phyloP scores from a whole-genome alignment of 768 basidiomycete species.

The Lactarius akahatsu region DNA sequence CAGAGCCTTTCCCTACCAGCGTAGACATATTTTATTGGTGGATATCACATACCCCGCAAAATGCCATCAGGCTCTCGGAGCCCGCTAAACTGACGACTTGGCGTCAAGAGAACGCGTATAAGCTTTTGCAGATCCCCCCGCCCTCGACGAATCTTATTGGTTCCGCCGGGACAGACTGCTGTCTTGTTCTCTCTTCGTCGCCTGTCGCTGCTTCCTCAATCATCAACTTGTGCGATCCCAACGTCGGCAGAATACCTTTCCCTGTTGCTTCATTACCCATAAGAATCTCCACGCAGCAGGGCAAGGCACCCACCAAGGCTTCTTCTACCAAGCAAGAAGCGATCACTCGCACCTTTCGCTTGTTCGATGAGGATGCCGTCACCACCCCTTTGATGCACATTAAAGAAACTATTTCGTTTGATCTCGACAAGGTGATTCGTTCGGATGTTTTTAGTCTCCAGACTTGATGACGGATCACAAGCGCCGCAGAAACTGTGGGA shows the following conservation, averaged over 20 bases:
- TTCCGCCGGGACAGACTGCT: slow-evolving; percentile 49
- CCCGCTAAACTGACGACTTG: slow-evolving; percentile 73
- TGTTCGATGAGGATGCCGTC: slow-evolving; percentile 31
- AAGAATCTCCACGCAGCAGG: slow-evolving; percentile 36
- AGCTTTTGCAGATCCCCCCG: slow-evolving; percentile 71
- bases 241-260: slow-evolving; percentile 50
- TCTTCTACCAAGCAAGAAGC: slow-evolving; percentile 58
- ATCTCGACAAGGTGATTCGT: slow-evolving; percentile 79
- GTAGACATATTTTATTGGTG: slow-evolving; percentile 74
- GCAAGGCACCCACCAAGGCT: slow-evolving; percentile 17
- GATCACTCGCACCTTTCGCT: slow-evolving; percentile 56
- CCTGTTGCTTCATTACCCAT: slow-evolving; percentile 73
- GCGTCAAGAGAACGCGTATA: slow-evolving; percentile 67
- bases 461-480: slow-evolving; percentile 6
- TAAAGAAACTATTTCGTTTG: slow-evolving; percentile 83
- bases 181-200: slow-evolving; percentile 56
- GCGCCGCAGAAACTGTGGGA: slow-evolving; percentile 89
- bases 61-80: slow-evolving; percentile 37
- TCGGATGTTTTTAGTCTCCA: not conserved
- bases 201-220: slow-evolving; percentile 33
- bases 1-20: slow-evolving; percentile 56
- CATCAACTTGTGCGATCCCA: slow-evolving; percentile 45
- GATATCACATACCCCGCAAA: slow-evolving; percentile 36
- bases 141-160: slow-evolving; percentile 17
- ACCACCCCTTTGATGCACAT: slow-evolving; percentile 44